Conservation (phyloP, 2,329 filamentous ascomycete genomes). For the Alternaria metachromatica region DNA sequence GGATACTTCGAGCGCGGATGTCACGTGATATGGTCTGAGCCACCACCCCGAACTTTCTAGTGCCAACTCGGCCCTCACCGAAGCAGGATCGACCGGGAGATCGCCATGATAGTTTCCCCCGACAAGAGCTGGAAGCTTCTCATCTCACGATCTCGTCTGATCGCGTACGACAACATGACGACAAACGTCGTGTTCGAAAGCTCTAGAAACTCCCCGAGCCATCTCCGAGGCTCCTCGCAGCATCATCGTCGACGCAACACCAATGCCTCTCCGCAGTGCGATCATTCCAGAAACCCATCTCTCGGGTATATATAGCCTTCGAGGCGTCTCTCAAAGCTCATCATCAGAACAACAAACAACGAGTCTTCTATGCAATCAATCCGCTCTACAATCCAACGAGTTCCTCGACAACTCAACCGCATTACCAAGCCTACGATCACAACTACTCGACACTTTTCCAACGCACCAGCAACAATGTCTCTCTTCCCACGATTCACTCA, state of each 20-base stretch:
- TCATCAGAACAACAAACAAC: conserved; percentile 41
- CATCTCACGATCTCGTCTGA: conserved; percentile 2
- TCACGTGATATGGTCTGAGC: conserved; percentile 23
- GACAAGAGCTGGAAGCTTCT: neutral
- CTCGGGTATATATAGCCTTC: conserved; percentile 39
- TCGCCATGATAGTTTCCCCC: conserved; percentile 1
- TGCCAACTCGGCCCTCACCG: neutral
- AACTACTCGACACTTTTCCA: conserved; percentile 27
- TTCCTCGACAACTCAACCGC: conserved; percentile 41
- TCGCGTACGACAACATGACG: conserved; percentile 9
- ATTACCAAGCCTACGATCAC: conserved; percentile 35
- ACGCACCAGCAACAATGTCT: conserved; percentile 45
- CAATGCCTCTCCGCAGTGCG: conserved; percentile 13
- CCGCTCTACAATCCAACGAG: conserved; percentile 39
- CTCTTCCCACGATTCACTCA: conserved; percentile 52
- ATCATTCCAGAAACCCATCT: conserved; percentile 36
- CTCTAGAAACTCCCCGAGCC: conserved; percentile 33
- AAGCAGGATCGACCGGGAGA: neutral
- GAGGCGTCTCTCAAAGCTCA: conserved; percentile 6
- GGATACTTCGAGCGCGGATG: neutral
- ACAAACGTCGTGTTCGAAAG: conserved; percentile 20
- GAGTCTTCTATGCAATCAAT: conserved; percentile 47
- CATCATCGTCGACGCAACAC: conserved; percentile 14
- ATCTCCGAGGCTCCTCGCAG: conserved; percentile 29
- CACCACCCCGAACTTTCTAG: conserved; percentile 11